These are phyloP conservation scores for Lodderomyces jiufengensis DNA, from an alignment of 1,139 yeast genomes.

Conservation along the genomic window DNA sequence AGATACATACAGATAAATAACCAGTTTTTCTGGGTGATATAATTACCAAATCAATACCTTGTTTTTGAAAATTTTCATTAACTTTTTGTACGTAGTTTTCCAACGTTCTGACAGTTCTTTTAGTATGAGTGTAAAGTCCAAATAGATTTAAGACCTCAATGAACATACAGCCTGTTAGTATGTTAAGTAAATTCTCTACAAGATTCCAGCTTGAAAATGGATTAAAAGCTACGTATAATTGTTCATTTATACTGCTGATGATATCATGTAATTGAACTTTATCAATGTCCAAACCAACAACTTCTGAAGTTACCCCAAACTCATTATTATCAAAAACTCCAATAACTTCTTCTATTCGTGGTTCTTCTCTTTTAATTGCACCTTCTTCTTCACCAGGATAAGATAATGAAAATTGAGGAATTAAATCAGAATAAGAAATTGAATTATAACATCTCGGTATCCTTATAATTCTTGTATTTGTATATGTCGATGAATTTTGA, in stretches of 20 bases:
- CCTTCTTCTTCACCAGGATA: slow-evolving; percentile 71
- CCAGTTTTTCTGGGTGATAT: slow-evolving; percentile 58
- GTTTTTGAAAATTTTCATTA: slow-evolving; percentile 30
- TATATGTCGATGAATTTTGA: slow-evolving; percentile 23
- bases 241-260: slow-evolving; percentile 42
- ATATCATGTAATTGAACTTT: slow-evolving; percentile 38
- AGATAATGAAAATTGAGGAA: slow-evolving; percentile 57
- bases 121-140: slow-evolving; percentile 21
- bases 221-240: slow-evolving; percentile 38
- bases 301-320: slow-evolving; percentile 51
- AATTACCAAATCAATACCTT: slow-evolving; percentile 28
- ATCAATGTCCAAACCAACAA: slow-evolving; percentile 48
- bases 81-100: slow-evolving; percentile 43
- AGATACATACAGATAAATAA: slow-evolving; percentile 51
- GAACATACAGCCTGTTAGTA: slow-evolving; percentile 41
- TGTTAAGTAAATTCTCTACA: slow-evolving; percentile 41
- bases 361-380: slow-evolving; percentile 33
- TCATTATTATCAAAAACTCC: slow-evolving; percentile 28
- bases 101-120: slow-evolving; percentile 30
- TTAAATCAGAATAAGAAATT: slow-evolving; percentile 26
- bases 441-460: slow-evolving; percentile 52
- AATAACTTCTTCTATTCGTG: slow-evolving; percentile 23
- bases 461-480: slow-evolving; percentile 54
- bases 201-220: slow-evolving; percentile 35
- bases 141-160: slow-evolving; percentile 19